phyloP scores from a whole-genome alignment of 2,329 filamentous ascomycete species.

The Calonectria pteridis region DNA sequence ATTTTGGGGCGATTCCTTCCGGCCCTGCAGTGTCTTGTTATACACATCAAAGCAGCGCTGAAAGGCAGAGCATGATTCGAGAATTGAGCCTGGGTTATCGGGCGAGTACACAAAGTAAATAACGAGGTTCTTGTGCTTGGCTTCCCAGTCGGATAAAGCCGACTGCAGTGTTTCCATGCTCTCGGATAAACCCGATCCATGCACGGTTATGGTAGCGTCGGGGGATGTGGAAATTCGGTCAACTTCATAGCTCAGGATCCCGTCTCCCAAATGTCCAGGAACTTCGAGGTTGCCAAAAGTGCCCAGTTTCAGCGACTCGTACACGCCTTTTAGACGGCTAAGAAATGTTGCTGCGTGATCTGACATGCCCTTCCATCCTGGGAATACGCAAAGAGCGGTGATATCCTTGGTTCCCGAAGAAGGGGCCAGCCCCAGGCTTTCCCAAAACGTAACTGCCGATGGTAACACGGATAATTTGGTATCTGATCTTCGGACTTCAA shows the following conservation, averaged over 20 bases:
- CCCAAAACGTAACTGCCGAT: slow-evolving; percentile 83
- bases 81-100: slow-evolving; percentile 69
- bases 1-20: slow-evolving; percentile 60
- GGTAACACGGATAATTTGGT: slow-evolving; percentile 79
- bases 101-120: slow-evolving; percentile 83
- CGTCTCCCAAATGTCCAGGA: slow-evolving; percentile 53
- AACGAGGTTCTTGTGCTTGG: slow-evolving; percentile 73
- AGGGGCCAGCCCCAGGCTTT: slow-evolving; percentile 80
- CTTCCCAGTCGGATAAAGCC: slow-evolving; percentile 57
- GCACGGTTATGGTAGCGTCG: slow-evolving; percentile 55
- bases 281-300: slow-evolving; percentile 68
- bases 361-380: slow-evolving; percentile 72
- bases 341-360: slow-evolving; percentile 75
- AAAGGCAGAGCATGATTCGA: slow-evolving; percentile 81
- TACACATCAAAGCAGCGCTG: slow-evolving; percentile 76
- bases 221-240: slow-evolving; percentile 59
- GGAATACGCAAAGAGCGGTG: slow-evolving; percentile 77
- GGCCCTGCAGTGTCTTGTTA: slow-evolving; percentile 58
- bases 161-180: slow-evolving; percentile 63
- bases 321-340: slow-evolving; percentile 75
- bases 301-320: slow-evolving; percentile 81
- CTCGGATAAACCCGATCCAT: slow-evolving; percentile 61
- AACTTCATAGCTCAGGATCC: slow-evolving; percentile 63
- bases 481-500: slow-evolving; percentile 79
- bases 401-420: slow-evolving; percentile 79